Conservation (phyloP, 371 early-diverging fungal genomes). For the Mortierella sp. region DNA sequence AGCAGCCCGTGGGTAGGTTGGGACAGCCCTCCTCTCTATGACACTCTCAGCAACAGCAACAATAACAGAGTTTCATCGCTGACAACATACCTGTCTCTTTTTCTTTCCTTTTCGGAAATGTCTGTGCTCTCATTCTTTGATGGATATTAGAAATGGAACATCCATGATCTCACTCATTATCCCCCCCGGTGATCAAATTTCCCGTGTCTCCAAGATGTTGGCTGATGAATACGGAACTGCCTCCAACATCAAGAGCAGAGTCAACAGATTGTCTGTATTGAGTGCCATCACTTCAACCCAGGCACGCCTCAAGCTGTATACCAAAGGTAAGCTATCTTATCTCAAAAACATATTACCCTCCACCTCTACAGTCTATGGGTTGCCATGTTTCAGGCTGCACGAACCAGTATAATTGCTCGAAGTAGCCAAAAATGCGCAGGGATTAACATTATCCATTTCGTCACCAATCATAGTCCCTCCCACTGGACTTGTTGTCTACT, state of each 20-base stretch:
- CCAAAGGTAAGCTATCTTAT: constrained; percentile 63
- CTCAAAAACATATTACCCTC: not conserved
- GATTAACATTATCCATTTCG: constrained; percentile 1
- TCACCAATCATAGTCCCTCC: constrained; percentile 74
- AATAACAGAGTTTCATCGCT: not conserved
- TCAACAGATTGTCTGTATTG: constrained; percentile 98
- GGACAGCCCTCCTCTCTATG: not conserved
- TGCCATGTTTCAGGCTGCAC: not conserved
- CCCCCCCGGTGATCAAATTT: constrained; percentile 97
- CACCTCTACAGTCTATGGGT: not conserved
- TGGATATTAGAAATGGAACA: constrained; percentile 91
- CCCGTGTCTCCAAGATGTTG: constrained; percentile 94
- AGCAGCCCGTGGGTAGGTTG: constrained; percentile 92
- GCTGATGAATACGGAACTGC: constrained; percentile 99
- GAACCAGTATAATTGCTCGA: not conserved
- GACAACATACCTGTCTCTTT: not conserved
- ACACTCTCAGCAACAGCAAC: not conserved
- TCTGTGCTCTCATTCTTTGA: constrained; percentile 9
- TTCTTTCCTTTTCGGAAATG: not conserved
- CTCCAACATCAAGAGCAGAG: constrained; percentile 99
- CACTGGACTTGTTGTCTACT: constrained; percentile 96
- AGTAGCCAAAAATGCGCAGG: not conserved
- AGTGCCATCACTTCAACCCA: constrained; percentile 99
- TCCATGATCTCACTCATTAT: constrained; percentile 99
- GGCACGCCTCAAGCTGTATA: constrained; percentile 97